Evolutionary conservation across 805 yeast genomes (phyloP), one percentile per base, ranked within the genome.

Genomic region (Cyberlindnera maritima): DNA sequence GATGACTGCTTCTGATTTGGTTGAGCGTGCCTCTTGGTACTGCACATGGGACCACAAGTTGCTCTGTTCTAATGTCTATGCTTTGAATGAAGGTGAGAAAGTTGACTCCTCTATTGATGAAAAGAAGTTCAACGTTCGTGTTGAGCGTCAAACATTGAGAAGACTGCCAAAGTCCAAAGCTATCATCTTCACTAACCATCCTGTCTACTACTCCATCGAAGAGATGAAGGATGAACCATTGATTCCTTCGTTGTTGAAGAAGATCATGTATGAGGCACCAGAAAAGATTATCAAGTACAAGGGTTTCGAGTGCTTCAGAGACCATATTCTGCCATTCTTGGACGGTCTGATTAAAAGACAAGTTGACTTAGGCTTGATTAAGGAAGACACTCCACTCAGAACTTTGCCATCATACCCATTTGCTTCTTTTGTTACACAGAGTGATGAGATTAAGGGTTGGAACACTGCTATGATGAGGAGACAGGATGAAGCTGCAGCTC

Each of bases 161-260:
- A 72, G 84, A 58, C 70, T 84, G 44, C 90, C 91, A 33, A 80
- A 72, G 59, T 66, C 85, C 0, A 57, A 70, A 39, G 89, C 89
- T 3, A 79, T 84, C 49, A 79, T 84, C 41, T 84, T 84, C 69
- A 81, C 89, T 23, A 84, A 84, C 60, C 91, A 84, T 60, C 91
- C 90, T 4, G 72, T 83, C n/a, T 85, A 83, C 60, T 86, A 86
- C 63, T 77, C 85, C 2, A 79, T 86, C 36, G 91, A 85, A 34
- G 92, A 87, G 58, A 80, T 86, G 79, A 85, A 86, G 51, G 90
- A 86, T 58, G 89, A 85, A 59, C 92, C 95, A 3, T 63, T 83
- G 57, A 78, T 86, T 21, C 89, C 90, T 8, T 78, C 86, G 0
- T 68, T 84, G 41, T 62, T 84, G 41, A 75, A 76, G 58, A 83